phyloP scores from a whole-genome alignment of 164 flowering plant species.

The Annona squamosa region DNA sequence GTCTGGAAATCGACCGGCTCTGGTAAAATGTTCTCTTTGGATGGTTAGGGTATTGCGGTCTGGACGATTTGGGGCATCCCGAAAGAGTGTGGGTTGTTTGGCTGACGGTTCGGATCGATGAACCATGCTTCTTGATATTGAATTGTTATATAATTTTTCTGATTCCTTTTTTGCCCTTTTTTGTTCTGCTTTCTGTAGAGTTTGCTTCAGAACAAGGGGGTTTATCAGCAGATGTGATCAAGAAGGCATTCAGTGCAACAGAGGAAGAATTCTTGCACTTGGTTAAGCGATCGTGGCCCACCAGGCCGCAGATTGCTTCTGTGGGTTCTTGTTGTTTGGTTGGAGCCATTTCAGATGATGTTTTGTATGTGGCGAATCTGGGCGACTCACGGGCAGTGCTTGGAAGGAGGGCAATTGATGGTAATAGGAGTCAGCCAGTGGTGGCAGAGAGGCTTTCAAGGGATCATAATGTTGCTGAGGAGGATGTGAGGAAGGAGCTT shows the following conservation, averaged over 20 bases:
- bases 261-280: conserved; percentile 36
- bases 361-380: conserved; percentile 41
- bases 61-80: background rate
- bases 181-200: conserved; percentile 10
- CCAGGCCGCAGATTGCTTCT: conserved; percentile 35
- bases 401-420: conserved; percentile 20
- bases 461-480: conserved; percentile 84
- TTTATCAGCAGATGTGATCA: conserved; percentile 35
- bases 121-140: background rate
- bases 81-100: no score
- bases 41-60: background rate
- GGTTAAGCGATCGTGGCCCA: conserved; percentile 33
- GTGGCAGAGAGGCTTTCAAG: conserved; percentile 64
- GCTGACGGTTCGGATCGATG: background rate
- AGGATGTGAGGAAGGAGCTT: conserved; percentile 72
- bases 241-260: conserved; percentile 36
- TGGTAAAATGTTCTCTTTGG: background rate
- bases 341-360: conserved; percentile 34
- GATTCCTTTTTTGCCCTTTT: background rate
- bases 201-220: conserved; percentile 39
- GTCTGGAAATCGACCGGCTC: background rate
- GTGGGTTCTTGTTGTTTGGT: conserved; percentile 48
- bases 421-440: conserved; percentile 13
- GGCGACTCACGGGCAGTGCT: conserved; percentile 47
- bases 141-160: background rate